Conservation (phyloP, 768 basidiomycete species). For the Lentinula raphanica region DNA sequence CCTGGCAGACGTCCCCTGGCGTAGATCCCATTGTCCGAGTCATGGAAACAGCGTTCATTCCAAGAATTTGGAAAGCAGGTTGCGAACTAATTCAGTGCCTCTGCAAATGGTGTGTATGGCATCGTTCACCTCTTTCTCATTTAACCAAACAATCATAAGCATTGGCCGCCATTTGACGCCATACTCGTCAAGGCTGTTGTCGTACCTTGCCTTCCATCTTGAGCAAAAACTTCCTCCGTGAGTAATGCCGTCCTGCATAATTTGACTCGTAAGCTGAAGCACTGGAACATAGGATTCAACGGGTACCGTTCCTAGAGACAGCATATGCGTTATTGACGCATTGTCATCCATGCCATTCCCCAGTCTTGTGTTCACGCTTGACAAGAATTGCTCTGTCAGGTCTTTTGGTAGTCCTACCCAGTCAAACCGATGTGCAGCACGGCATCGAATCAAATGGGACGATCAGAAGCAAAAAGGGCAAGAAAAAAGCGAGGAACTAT, state of each 20-base stretch:
- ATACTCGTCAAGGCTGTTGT: constrained; percentile 46
- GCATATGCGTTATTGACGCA: constrained; percentile 36
- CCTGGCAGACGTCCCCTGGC: constrained; percentile 39
- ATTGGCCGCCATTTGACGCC: constrained; percentile 50
- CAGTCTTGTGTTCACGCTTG: constrained; percentile 46
- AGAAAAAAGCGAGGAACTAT: constrained; percentile 64
- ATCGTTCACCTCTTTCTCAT: neutral
- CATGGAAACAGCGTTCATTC: constrained; percentile 50
- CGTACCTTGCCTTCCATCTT: constrained; percentile 51
- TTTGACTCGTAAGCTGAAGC: neutral
- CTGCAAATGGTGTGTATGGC: constrained; percentile 36
- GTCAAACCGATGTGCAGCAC: constrained; percentile 26
- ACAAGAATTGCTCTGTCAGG: constrained; percentile 47
- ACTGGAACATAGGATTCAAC: constrained; percentile 27
- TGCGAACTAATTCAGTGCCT: constrained; percentile 48
- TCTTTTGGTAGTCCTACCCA: constrained; percentile 43
- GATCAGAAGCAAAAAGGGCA: constrained; percentile 47
- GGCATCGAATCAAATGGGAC: constrained; percentile 11
- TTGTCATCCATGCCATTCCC: constrained; percentile 43
- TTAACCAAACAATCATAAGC: constrained; percentile 19
- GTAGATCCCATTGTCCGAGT: constrained; percentile 45
- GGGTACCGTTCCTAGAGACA: constrained; percentile 39
- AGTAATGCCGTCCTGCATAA: constrained; percentile 16
- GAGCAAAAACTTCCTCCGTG: constrained; percentile 52
- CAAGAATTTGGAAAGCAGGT: constrained; percentile 47